Evolutionary conservation across 345 rosid genomes (phyloP).

Genomic region (Salix exigua): DNA sequence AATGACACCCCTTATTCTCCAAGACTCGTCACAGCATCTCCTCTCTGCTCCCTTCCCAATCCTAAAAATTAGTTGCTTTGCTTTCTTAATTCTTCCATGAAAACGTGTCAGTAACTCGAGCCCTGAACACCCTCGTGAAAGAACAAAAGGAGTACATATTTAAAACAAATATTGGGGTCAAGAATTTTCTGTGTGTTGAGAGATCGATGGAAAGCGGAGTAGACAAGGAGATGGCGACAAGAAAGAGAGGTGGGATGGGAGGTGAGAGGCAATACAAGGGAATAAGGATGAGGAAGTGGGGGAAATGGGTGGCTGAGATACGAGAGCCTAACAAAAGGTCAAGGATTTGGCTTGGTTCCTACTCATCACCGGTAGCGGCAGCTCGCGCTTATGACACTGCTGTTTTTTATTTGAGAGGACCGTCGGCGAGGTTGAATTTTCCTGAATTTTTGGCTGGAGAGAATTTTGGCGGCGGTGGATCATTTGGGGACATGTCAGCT

Average conservation of each 20-base stretch:
- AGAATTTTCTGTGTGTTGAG: not conserved
- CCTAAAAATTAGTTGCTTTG: not conserved
- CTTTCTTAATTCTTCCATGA: not conserved
- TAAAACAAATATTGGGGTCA: not conserved
- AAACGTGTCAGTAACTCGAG: no score
- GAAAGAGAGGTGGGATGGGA: conserved; percentile 31
- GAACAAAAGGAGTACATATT: no score
- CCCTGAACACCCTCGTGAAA: not conserved
- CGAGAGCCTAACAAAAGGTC: conserved; percentile 95
- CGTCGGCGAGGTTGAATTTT: conserved; percentile 88
- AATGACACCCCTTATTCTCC: conserved; percentile 18
- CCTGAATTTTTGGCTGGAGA: conserved; percentile 75
- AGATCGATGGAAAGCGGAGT: conserved; percentile 12
- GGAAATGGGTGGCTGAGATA: conserved; percentile 99
- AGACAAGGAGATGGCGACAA: conserved; percentile 18
- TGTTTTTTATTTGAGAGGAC: conserved; percentile 84
- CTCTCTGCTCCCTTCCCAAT: conserved; percentile 6
- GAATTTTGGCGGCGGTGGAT: conserved; percentile 30
- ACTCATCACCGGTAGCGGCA: conserved; percentile 88
- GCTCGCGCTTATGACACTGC: conserved; percentile 98
- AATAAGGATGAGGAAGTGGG: conserved; percentile 99
- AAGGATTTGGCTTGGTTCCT: conserved; percentile 94
- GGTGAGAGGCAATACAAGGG: conserved; percentile 73
- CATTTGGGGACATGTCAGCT: conserved; percentile 65
- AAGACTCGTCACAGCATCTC: not conserved